A percentile compares a stretch with the other conserved stretches of the same genome.
These are phyloP conservation scores for Helotiales sp. DNA, from an alignment of 2,329 filamentous ascomycete species.

Conservation along the genomic window DNA sequence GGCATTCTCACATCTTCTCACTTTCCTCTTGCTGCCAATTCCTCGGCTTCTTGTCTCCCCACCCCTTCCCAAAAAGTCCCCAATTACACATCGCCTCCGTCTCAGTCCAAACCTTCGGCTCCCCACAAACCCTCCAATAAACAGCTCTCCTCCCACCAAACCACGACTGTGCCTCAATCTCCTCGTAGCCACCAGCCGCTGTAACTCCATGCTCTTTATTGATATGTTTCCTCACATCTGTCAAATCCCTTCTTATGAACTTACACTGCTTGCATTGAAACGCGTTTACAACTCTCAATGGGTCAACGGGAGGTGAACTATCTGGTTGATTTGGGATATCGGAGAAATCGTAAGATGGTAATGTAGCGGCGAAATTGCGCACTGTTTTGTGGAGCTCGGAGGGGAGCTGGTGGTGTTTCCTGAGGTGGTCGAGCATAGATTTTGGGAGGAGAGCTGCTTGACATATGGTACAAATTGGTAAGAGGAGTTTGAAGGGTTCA, in stretches of 20 bases:
- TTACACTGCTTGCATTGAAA: slow-evolving; percentile 22
- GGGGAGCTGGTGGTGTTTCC: slow-evolving; percentile 22
- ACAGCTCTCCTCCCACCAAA: slow-evolving; percentile 21
- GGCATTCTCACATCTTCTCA: too few relatives aligned
- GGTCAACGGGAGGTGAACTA: slow-evolving; percentile 10
- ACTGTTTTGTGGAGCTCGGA: slow-evolving; percentile 7
- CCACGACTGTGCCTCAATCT: slow-evolving; percentile 22
- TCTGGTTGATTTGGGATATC: slow-evolving; percentile 11
- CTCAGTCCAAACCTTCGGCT: neutral
- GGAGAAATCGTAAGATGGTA: slow-evolving; percentile 12
- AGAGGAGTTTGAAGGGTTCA: neutral
- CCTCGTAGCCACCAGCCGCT: slow-evolving; percentile 16
- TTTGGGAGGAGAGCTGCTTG: slow-evolving; percentile 20
- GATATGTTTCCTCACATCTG: slow-evolving; percentile 24
- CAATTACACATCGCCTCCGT: slow-evolving; percentile 13
- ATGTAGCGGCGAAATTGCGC: slow-evolving; percentile 4
- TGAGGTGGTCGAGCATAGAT: slow-evolving; percentile 20
- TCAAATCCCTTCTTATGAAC: slow-evolving; percentile 21
- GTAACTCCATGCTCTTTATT: slow-evolving; percentile 19
- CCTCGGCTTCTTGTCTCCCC: slow-evolving; percentile 13
- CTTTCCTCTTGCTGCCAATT: slow-evolving; percentile 1
- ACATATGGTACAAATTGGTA: slow-evolving; percentile 18
- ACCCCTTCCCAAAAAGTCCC: slow-evolving; percentile 18
- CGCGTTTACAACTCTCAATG: slow-evolving; percentile 15
- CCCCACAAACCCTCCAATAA: slow-evolving; percentile 17